phyloP scores from a whole-genome alignment of 139 green algal genomes.

The Limnomonas spitsbergensis region DNA sequence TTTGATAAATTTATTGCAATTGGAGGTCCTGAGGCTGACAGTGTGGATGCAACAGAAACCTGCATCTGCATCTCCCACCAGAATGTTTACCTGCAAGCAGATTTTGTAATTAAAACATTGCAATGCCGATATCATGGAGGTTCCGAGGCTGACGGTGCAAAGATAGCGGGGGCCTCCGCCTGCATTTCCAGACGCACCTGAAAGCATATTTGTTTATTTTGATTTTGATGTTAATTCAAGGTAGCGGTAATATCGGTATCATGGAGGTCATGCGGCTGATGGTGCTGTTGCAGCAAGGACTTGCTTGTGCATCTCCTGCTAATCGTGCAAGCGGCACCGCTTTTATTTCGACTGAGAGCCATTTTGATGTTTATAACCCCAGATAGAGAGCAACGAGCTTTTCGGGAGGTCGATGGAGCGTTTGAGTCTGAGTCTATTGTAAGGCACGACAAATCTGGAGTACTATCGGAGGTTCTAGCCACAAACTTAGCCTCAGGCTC shows the following conservation, averaged over 20 bases:
- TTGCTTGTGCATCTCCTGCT: slow-evolving; percentile 4
- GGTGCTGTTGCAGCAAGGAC: slow-evolving; percentile 32
- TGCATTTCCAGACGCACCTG: background rate
- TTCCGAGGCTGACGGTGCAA: background rate
- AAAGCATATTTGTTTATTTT: background rate
- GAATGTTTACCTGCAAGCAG: background rate
- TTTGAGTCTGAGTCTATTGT: no score
- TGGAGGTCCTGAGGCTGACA: no score
- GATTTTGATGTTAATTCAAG: background rate
- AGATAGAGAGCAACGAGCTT: no score
- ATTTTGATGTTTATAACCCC: no score
- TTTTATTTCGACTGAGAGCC: no score
- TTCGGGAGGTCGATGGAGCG: no score
- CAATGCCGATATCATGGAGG: background rate
- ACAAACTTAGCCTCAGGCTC: no score
- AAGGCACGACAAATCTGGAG: no score
- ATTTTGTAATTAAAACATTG: background rate
- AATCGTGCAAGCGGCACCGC: no score
- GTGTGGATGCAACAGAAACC: slow-evolving; percentile 28
- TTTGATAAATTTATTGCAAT: background rate
- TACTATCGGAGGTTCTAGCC: no score
- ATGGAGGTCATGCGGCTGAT: no score
- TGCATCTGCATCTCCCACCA: slow-evolving; percentile 7
- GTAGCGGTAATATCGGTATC: background rate
- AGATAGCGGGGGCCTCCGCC: background rate